These are phyloP conservation scores for Tulasnella sp. DNA, from an alignment of 768 basidiomycete species.

Conservation along the genomic window DNA sequence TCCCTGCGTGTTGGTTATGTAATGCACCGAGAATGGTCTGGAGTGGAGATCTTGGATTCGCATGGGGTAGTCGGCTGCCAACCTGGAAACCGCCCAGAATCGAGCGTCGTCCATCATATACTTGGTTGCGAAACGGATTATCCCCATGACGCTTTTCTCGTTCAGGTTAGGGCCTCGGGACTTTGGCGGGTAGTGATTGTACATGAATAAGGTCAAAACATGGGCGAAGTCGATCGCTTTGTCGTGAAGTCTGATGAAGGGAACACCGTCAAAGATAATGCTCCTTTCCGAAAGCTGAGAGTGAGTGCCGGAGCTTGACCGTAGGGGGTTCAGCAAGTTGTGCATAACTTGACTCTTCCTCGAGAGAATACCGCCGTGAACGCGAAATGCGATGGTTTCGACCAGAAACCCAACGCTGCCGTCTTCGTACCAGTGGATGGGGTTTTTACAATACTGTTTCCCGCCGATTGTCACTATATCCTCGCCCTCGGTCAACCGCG, in stretches of 20 bases:
- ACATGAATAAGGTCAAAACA: not conserved
- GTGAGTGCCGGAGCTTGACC: not conserved
- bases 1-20: not conserved
- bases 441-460: not conserved
- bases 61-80: not conserved
- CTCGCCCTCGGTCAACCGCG: no score
- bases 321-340: not conserved
- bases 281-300: not conserved
- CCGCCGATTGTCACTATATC: not conserved
- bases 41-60: not conserved
- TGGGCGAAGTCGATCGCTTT: not conserved
- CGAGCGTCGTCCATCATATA: not conserved
- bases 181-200: not conserved
- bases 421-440: not conserved
- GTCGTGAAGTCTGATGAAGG: not conserved
- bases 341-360: not conserved
- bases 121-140: not conserved
- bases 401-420: not conserved
- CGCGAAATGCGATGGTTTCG: not conserved
- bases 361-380: not conserved
- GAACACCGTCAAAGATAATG: not conserved
- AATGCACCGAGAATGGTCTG: not conserved
- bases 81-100: not conserved
- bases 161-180: not conserved
- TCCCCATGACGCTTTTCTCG: not conserved